Base-by-base conservation (phyloP, 2,329 filamentous ascomycete species). In the Bimuria novae-zelandiae region DNA sequence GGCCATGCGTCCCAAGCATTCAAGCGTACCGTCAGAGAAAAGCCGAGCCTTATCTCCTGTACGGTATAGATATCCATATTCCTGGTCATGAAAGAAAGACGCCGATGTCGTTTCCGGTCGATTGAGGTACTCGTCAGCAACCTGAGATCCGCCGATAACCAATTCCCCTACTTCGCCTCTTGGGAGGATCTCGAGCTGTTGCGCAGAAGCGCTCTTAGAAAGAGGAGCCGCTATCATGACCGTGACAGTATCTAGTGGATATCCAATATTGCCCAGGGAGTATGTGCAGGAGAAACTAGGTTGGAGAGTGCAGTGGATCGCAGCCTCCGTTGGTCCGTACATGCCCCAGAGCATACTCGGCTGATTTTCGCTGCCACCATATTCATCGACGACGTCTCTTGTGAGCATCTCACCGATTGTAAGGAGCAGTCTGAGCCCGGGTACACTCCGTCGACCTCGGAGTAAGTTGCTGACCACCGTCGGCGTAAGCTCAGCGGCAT, bases 331-430 rank as follows among this genome's bases (percentile, higher is more conserved):
- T 1, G 92, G 92, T 0, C 92, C 92, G 68, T 97, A 97, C 91
- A 96, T 96, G 29, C 87, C 92, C 82, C 90, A 92, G 0, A 97
- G 79, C 37, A 96, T 86, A 60, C 89, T 87, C 1, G 77, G 69
- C 7, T 74, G 75, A 0, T 67, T 67, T 0, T 72, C 65, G 8
- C 78, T 76, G 2, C 84, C 84, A 5, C 90, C 91, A 77, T 94
- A 97, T 67, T 95, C 90, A 30, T 84, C 77, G 19, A 96, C 80
- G 1, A 97, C 87, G 7, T 84, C 82, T 36, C 82, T 79, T 3
- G 89, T 96, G 30, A 97, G 82, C 92, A 96, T 96, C 73, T 97
- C 92, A 5, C 92, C 92, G 61, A 96, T 96, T 0, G 92, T 96
- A 21, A 97, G 76, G 0, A 97, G 79, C 0, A 92, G 74, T 47